A percentile compares a stretch with the other conserved stretches of the same genome.
Conservation (phyloP, 768 basidiomycete genomes). For the Tulasnella sp. region DNA sequence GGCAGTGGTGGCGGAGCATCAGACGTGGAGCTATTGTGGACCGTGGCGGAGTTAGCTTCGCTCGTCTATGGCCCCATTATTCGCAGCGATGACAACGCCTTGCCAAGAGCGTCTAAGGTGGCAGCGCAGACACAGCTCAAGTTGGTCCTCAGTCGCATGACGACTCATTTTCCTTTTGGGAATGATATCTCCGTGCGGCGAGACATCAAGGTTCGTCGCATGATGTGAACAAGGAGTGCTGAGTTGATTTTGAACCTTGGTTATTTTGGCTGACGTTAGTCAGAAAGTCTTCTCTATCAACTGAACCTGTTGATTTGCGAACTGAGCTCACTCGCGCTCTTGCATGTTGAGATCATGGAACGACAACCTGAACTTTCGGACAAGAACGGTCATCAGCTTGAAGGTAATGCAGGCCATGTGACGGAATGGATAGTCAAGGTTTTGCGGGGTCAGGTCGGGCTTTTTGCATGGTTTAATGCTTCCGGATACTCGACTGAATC, state of each 20-base stretch:
- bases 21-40: constrained; percentile 49
- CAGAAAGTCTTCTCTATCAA: constrained; percentile 55
- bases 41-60: constrained; percentile 46
- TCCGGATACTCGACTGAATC: no score
- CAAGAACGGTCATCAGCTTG: no score
- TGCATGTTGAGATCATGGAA: not conserved
- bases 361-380: no score
- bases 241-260: constrained; percentile 13
- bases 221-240: not conserved
- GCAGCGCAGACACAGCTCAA: constrained; percentile 22
- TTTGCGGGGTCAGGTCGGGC: constrained; percentile 18
- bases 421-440: constrained; percentile 19
- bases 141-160: constrained; percentile 57
- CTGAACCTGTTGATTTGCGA: constrained; percentile 73
- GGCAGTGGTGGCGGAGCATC: constrained; percentile 31
- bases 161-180: constrained; percentile 75
- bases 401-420: constrained; percentile 7
- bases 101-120: constrained; percentile 29
- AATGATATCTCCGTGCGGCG: constrained; percentile 31
- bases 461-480: no score
- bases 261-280: constrained; percentile 29
- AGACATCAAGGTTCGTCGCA: constrained; percentile 47
- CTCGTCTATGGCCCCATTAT: constrained; percentile 51
- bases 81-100: constrained; percentile 27
- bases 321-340: constrained; percentile 50